Evolutionary conservation across 2,329 filamentous ascomycete species (phyloP), one percentile per base, ranked within the genome.

Genomic region (Ilyonectria robusta): DNA sequence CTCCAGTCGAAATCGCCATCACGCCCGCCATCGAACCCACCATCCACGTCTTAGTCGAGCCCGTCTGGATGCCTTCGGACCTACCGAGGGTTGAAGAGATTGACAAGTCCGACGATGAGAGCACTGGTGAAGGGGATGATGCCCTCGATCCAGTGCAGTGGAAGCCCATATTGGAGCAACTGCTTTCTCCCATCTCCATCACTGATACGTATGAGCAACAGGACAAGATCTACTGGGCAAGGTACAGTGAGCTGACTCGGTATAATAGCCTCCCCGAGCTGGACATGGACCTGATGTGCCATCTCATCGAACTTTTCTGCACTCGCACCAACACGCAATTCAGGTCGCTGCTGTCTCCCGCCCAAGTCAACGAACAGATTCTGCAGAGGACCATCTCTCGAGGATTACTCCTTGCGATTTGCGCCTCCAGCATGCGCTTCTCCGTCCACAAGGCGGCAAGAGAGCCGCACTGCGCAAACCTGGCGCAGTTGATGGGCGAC

Each of bases 381-480:
- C 21, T 48, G 2, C 19, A 56, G 19, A n/a, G 29, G 17, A 62
- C 21, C 5, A 42, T 56, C 7, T 33, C 44, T 6, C 44, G 40
- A 19, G 23, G 40, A 10, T 9, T 67, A 9, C 19, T 67, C 13
- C 19, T 67, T 3, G 65, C 65, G 8, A 64, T 64, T 10, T 67
- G 65, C 23, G 65, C 65, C 5, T 67, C 54, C 11, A 67, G 60
- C 44, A 35, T 57, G 21, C 48, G 56, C n/a, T 64, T 59, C 31
- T 67, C 65, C 6, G 46, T 60, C 2, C 65, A 67, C 42, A 56
- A 54, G 50, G 29, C 48, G 2, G 29, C 64, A 23, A 51, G 23
- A 13, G 42, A 48, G 31, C 17, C 40, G 1, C n/a, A 37, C 15
- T 40, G 23, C 7, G 40, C 48, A 9, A 15, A 33, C 15, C 51